Percentiles rank a stretch among this genome's conserved stretches.
These are phyloP conservation scores for Sungouiozyma intestinalis DNA, from an alignment of 805 yeast species.

Conservation along the genomic window DNA sequence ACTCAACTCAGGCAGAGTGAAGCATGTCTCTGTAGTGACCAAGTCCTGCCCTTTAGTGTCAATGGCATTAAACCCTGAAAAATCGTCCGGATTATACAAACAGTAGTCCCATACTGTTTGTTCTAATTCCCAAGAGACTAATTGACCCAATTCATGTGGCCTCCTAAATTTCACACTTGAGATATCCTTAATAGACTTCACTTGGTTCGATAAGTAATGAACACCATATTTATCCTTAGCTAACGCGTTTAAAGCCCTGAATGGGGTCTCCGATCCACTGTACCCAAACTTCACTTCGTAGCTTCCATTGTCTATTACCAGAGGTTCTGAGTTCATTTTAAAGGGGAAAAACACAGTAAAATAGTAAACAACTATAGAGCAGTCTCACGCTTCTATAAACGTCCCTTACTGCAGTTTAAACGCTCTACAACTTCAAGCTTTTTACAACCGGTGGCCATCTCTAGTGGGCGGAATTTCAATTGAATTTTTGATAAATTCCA, in stretches of 20 bases:
- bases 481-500: not conserved
- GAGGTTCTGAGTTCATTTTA: slow-evolving; percentile 21
- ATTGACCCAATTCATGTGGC: slow-evolving; percentile 82
- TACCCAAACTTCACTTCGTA: slow-evolving; percentile 64
- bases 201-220: slow-evolving; percentile 61
- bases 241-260: slow-evolving; percentile 55
- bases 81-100: slow-evolving; percentile 37
- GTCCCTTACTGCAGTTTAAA: too few relatives aligned
- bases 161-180: slow-evolving; percentile 66
- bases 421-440: too few relatives aligned
- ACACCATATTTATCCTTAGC: slow-evolving; percentile 67
- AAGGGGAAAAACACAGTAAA: too few relatives aligned
- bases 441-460: not conserved
- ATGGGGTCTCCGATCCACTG: slow-evolving; percentile 33
- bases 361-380: not conserved
- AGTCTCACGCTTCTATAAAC: too few relatives aligned
- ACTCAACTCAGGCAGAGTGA: slow-evolving; percentile 70
- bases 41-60: slow-evolving; percentile 45
- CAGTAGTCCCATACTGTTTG: slow-evolving; percentile 85
- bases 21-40: slow-evolving; percentile 70
- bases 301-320: slow-evolving; percentile 86
- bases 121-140: slow-evolving; percentile 85
- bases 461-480: not conserved
- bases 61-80: slow-evolving; percentile 34
- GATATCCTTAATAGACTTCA: slow-evolving; percentile 53